A percentile compares a stretch with the other conserved stretches of the same genome.
Conservation (phyloP, 1,139 yeast genomes). For the Suhomyces atakaporum region DNA sequence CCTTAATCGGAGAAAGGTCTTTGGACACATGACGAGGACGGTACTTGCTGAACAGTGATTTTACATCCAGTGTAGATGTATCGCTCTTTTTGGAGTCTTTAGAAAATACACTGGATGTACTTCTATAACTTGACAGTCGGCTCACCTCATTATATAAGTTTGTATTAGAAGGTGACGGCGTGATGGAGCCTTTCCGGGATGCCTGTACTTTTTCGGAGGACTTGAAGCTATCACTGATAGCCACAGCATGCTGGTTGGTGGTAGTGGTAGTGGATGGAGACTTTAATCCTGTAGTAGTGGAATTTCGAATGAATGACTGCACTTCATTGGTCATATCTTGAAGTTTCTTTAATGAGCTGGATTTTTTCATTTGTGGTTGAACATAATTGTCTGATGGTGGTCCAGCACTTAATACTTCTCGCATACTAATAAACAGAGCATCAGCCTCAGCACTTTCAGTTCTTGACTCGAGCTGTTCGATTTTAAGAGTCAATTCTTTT, state of each 20-base stretch:
- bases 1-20: slow-evolving; percentile 18
- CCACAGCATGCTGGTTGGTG: slow-evolving; percentile 11
- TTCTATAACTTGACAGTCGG: slow-evolving; percentile 15
- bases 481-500: slow-evolving; percentile 22
- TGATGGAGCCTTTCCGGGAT: slow-evolving; percentile 8
- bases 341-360: slow-evolving; percentile 19
- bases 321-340: slow-evolving; percentile 20
- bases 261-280: slow-evolving; percentile 14
- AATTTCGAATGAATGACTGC: slow-evolving; percentile 15
- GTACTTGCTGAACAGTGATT: slow-evolving; percentile 2
- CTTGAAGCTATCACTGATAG: slow-evolving; percentile 3
- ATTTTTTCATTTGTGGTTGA: slow-evolving; percentile 15
- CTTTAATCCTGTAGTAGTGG: slow-evolving; percentile 12
- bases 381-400: slow-evolving; percentile 25
- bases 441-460: slow-evolving; percentile 21
- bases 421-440: slow-evolving; percentile 33
- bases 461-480: slow-evolving; percentile 14
- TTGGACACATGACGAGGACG: slow-evolving; percentile 5
- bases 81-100: slow-evolving; percentile 13
- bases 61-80: slow-evolving; percentile 5
- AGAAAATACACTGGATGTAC: slow-evolving; percentile 15
- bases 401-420: slow-evolving; percentile 34
- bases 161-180: slow-evolving; percentile 13
- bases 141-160: slow-evolving; percentile 12
- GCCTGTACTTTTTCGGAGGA: slow-evolving; percentile 3